These are phyloP conservation scores for Fusarium buharicum DNA, from an alignment of 2,329 filamentous ascomycete genomes.

Conservation along the genomic window DNA sequence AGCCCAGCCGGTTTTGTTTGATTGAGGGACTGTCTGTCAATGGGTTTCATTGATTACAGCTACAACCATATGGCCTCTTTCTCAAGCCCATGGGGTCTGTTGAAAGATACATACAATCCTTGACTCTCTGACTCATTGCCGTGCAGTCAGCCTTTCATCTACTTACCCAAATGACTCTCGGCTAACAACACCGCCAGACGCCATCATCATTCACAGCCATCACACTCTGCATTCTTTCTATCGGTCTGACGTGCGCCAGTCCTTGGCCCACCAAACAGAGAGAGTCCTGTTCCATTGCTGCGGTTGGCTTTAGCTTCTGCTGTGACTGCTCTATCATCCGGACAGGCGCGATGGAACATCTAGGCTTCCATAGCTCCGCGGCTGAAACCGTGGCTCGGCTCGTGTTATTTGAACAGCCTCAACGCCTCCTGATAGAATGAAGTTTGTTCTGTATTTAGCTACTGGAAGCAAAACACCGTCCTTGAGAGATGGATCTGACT, in stretches of 20 bases:
- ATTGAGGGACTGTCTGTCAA: constrained; percentile 28
- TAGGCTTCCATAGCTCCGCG: constrained; percentile 33
- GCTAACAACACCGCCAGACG: constrained; percentile 13
- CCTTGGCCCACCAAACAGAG: constrained; percentile 33
- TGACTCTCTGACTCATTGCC: constrained; percentile 17
- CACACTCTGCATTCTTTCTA: constrained; percentile 13
- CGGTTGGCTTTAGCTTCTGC: constrained; percentile 7
- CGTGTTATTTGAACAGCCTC: constrained; percentile 34
- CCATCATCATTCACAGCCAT: constrained; percentile 14
- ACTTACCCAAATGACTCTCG: background rate
- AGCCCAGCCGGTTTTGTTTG: constrained; percentile 22
- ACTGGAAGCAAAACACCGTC: background rate
- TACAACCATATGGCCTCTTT: constrained; percentile 11
- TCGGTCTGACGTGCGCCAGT: constrained; percentile 40
- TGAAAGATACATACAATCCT: background rate
- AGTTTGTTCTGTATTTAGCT: background rate
- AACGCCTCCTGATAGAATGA: constrained; percentile 9
- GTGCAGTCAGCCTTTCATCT: constrained; percentile 2
- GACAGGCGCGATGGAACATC: constrained; percentile 23
- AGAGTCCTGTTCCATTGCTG: constrained; percentile 27
- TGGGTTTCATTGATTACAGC: constrained; percentile 7
- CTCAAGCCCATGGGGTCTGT: background rate
- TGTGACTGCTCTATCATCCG: constrained; percentile 17
- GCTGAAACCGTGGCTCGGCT: constrained; percentile 45
- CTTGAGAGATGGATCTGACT: constrained; percentile 22